Base-by-base conservation (phyloP, 352 stramenopile species). In the Phytophthora fragariae region DNA sequence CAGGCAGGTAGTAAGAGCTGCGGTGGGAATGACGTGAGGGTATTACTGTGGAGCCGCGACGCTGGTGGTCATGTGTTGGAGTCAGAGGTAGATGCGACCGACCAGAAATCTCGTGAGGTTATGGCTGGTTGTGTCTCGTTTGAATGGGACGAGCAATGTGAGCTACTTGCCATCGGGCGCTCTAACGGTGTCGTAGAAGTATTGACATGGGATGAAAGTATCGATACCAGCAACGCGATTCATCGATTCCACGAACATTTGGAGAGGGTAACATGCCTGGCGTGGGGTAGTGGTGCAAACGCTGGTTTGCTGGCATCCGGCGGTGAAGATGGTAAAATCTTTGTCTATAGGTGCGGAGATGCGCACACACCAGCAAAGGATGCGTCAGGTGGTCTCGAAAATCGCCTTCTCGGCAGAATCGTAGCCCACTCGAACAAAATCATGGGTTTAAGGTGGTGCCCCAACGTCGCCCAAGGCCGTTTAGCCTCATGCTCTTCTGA, bases 401-500 rank as follows among this genome's bases (percentile, higher is more conserved):
- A 49, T 29, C 46, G 67, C 8, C 59, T 83, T 29, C 53, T 84
- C 41, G 65, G 62, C 9, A 44, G 63, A 4, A 70, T 92, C 11
- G 57, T 46, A 27, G 75, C 69, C 12, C 86, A 94, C 64, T 73
- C 50, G 5, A 76, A 68, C 15, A 72, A 77, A 15, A 66, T 95
- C 49, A 91, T 81, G 17, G 65, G 46, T 58, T 66, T 95, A 29
- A 70, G 57, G 1, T 95, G 86, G 86, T 73, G 39, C 27, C 17
- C 31, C 21, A 52, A 70, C 12, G 39, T 21, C 14, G 50, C 17
- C 7, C 41, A 57, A 11, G 33, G 21, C 9, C 33, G 89, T 47
- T 64, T 94, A 0, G 86, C 80, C 6, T 92, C 88, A 10, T 79
- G 77, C 21, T 91, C 79, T 19, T 72, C 75, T 9, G 86, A 95